Conservation (phyloP, 768 basidiomycete genomes). For the Rossbeevera mucosa region DNA sequence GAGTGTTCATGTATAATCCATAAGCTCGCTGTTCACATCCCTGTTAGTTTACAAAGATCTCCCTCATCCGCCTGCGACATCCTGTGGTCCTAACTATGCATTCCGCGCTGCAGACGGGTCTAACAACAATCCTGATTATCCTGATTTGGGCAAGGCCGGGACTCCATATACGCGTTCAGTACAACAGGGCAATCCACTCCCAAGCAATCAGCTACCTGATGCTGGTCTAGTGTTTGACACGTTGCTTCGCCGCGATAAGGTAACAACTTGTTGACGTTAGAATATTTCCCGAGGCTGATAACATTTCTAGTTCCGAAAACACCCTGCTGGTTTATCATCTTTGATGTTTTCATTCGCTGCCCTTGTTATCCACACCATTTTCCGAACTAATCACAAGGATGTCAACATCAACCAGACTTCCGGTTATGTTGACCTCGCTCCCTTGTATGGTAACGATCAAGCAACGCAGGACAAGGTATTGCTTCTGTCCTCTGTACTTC, state of each 20-base stretch:
- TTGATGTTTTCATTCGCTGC: slow-evolving; percentile 82
- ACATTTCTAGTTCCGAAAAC: slow-evolving; percentile 56
- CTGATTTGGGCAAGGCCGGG: slow-evolving; percentile 73
- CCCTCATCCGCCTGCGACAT: slow-evolving; percentile 70
- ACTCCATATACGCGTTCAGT: slow-evolving; percentile 82
- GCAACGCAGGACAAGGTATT: slow-evolving; percentile 51
- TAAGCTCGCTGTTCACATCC: neutral
- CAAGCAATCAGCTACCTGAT: slow-evolving; percentile 69
- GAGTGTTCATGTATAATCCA: slow-evolving; percentile 23
- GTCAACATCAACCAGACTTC: slow-evolving; percentile 77
- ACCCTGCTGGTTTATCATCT: slow-evolving; percentile 75
- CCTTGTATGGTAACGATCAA: slow-evolving; percentile 75
- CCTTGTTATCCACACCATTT: slow-evolving; percentile 81
- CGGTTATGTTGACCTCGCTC: slow-evolving; percentile 80
- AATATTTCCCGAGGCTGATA: neutral
- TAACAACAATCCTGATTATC: slow-evolving; percentile 64
- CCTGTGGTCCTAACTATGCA: slow-evolving; percentile 54
- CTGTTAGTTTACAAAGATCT: slow-evolving; percentile 75
- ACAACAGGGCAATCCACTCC: slow-evolving; percentile 61
- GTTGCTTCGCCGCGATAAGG: slow-evolving; percentile 67
- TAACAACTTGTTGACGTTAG: slow-evolving; percentile 22
- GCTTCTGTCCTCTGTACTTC: slow-evolving; percentile 13
- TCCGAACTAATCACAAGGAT: slow-evolving; percentile 71
- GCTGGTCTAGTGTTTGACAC: slow-evolving; percentile 78
- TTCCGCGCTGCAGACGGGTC: slow-evolving; percentile 78